Conservation (phyloP, 441 rosid genomes). For the Raphanus hybrid region DNA sequence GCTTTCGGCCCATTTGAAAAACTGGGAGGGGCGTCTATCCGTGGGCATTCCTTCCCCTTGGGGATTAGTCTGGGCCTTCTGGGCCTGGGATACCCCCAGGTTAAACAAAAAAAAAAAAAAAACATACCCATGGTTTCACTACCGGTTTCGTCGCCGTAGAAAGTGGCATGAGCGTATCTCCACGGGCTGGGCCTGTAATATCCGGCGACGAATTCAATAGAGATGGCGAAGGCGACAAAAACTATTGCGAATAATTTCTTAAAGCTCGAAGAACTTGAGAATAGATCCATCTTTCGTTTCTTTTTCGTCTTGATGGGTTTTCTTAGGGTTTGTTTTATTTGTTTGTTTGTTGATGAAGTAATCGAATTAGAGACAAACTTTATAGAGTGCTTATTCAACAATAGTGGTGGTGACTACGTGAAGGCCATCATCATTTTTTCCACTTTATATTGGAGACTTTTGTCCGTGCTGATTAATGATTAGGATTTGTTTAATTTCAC, state of each 20-base stretch:
- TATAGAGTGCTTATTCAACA: constrained; percentile 28
- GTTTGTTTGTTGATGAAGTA: constrained; percentile 31
- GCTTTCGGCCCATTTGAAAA: too few relatives aligned
- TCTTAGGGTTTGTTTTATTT: constrained; percentile 8
- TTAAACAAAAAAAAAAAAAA: too few relatives aligned
- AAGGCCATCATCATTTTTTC: constrained; percentile 48
- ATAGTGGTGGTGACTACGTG: constrained; percentile 52
- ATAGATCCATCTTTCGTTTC: constrained; percentile 47
- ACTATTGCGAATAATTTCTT: constrained; percentile 35
- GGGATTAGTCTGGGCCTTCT: too few relatives aligned
- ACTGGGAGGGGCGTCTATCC: too few relatives aligned
- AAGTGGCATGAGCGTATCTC: constrained; percentile 82
- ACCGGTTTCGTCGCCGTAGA: constrained; percentile 85
- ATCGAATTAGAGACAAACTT: constrained; percentile 31
- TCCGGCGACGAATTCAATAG: constrained; percentile 37
- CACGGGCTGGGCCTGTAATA: constrained; percentile 59
- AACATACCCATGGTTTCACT: constrained; percentile 72
- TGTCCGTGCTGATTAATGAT: constrained; percentile 33
- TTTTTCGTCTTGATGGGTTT: not conserved
- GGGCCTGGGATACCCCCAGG: too few relatives aligned
- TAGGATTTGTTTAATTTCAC: constrained; percentile 26
- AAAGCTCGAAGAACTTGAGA: constrained; percentile 48
- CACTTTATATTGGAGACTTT: constrained; percentile 31
- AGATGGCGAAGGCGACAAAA: constrained; percentile 35
- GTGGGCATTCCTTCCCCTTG: too few relatives aligned